Conservation (phyloP, 352 stramenopile genomes). For the Pythium plurisporium region DNA sequence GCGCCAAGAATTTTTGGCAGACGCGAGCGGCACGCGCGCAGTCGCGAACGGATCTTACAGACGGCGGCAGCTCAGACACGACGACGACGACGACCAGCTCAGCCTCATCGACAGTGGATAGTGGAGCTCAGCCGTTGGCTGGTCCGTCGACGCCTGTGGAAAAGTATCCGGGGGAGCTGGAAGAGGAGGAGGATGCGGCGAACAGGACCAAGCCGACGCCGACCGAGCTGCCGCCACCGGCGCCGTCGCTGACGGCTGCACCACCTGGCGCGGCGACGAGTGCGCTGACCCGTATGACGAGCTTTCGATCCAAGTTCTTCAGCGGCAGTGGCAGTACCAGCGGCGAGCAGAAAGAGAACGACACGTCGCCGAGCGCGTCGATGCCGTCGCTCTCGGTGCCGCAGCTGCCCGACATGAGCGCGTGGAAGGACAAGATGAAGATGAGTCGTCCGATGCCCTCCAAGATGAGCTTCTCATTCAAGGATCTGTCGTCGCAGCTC, state of each 20-base stretch:
- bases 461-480: conserved; percentile 37
- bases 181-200: conserved; percentile 3
- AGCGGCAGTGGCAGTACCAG: neutral
- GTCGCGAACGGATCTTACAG: conserved; percentile 10
- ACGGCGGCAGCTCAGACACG: neutral
- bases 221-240: neutral
- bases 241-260: neutral
- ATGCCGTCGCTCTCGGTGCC: conserved; percentile 17
- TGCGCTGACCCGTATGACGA: conserved; percentile 17
- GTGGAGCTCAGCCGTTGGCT: neutral
- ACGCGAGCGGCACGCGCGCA: conserved; percentile 40
- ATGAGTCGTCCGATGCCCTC: conserved; percentile 22
- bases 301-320: conserved; percentile 21
- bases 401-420: conserved; percentile 31
- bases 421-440: conserved; percentile 46
- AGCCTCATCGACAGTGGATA: neutral
- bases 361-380: conserved; percentile 6
- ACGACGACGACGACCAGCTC: neutral
- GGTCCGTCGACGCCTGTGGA: conserved; percentile 13
- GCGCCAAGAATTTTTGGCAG: conserved; percentile 67
- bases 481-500: conserved; percentile 39
- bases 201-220: neutral
- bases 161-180: conserved; percentile 14
- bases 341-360: conserved; percentile 15
- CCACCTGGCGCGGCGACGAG: neutral